Evolutionary conservation across 1,284 basidiomycete genomes (phyloP).

Genomic region (Malassezia caprae): DNA sequence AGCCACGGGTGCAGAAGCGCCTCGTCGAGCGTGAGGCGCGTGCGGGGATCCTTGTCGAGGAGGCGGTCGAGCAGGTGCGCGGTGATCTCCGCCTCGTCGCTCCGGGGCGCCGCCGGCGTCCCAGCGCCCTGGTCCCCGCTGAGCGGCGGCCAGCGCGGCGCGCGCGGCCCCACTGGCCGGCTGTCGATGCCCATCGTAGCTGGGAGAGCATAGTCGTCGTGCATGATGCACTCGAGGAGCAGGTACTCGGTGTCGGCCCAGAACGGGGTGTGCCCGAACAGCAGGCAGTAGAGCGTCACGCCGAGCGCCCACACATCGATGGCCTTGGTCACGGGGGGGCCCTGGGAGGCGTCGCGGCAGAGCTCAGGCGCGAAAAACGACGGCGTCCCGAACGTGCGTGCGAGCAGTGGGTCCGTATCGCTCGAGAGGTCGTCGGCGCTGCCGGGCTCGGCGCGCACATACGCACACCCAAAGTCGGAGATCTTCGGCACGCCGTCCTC

Average conservation of each 20-base stretch:
- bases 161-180: slow-evolving; percentile 45
- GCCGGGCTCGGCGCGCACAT: slow-evolving; percentile 50
- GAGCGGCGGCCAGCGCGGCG: slow-evolving; percentile 27
- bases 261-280: slow-evolving; percentile 75
- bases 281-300: slow-evolving; percentile 87
- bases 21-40: slow-evolving; percentile 69
- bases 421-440: slow-evolving; percentile 10
- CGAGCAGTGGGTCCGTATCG: slow-evolving; percentile 55
- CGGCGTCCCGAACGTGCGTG: slow-evolving; percentile 88
- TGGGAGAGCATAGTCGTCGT: slow-evolving; percentile 64
- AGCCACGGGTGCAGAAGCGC: slow-evolving; percentile 79
- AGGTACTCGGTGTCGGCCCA: slow-evolving; percentile 61
- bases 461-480: slow-evolving; percentile 80
- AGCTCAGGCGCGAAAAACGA: slow-evolving; percentile 97
- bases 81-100: slow-evolving; percentile 16
- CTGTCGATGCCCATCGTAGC: slow-evolving; percentile 65
- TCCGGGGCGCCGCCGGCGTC: slow-evolving; percentile 11
- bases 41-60: slow-evolving; percentile 69
- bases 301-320: slow-evolving; percentile 99
- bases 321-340: slow-evolving; percentile 65
- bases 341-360: slow-evolving; percentile 52
- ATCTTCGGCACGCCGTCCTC: slow-evolving; percentile 71
- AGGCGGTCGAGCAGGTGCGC: slow-evolving; percentile 61
- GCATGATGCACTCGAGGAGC: slow-evolving; percentile 74
- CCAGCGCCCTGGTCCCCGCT: slow-evolving; percentile 31